Evolutionary conservation across 2,329 filamentous ascomycete species (phyloP).

Genomic region (Colletotrichum theobromicola): DNA sequence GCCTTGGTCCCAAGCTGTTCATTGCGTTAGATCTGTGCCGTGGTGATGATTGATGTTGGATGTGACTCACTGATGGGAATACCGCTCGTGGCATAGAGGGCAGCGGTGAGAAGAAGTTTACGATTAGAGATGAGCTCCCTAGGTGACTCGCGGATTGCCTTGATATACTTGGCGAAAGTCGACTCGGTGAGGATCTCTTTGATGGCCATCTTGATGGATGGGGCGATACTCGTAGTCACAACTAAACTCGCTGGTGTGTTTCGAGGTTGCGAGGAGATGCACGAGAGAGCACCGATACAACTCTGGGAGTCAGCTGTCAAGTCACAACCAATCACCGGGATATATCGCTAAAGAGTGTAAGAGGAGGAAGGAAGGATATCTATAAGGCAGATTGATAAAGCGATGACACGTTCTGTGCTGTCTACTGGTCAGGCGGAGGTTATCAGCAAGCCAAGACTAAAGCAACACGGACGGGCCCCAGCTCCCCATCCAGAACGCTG

Average conservation of each 20-base stretch:
- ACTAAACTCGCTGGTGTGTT: not conserved
- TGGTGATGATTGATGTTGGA: not conserved
- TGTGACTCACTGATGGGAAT: constrained; percentile 12
- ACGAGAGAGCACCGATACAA: not conserved
- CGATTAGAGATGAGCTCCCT: constrained; percentile 23
- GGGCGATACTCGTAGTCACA: not conserved
- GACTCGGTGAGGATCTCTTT: not conserved
- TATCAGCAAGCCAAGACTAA: not conserved
- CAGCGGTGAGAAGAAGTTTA: constrained; percentile 18
- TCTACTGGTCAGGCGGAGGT: not conserved
- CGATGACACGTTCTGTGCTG: not conserved
- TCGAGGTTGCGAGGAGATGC: not conserved
- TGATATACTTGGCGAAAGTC: constrained; percentile 20
- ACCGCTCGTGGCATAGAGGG: constrained; percentile 24
- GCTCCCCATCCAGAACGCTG: not conserved
- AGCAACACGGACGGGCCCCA: not conserved
- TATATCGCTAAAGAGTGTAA: not conserved
- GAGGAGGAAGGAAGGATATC: not conserved
- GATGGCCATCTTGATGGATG: not conserved
- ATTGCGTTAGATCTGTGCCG: not conserved
- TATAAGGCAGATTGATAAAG: not conserved
- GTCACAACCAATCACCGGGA: not conserved
- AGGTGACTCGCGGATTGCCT: constrained; percentile 20
- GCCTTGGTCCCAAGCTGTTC: not conserved
- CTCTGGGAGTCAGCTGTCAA: not conserved